Conservation (phyloP, 2,329 filamentous ascomycete species). For the Botrytis byssoidea region DNA sequence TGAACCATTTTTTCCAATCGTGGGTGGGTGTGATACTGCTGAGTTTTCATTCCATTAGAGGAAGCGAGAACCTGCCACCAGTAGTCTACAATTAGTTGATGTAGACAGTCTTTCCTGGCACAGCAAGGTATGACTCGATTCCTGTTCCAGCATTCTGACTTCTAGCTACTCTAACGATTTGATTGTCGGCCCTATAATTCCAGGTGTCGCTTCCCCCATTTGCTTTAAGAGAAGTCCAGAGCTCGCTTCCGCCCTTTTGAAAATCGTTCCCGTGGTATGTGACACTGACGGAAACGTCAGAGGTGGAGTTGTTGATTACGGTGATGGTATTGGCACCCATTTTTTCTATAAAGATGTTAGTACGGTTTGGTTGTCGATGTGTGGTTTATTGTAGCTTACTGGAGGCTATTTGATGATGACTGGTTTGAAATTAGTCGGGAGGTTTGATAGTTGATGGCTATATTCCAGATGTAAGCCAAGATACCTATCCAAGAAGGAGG, state of each 20-base stretch:
- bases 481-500: not conserved
- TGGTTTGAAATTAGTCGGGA: not conserved
- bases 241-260: conserved; percentile 14
- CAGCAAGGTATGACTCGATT: conserved; percentile 10
- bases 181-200: not conserved
- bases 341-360: conserved; percentile 11
- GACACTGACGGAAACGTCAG: not conserved
- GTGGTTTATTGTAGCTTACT: not conserved
- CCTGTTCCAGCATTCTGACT: not conserved
- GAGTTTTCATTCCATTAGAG: not conserved
- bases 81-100: conserved; percentile 1
- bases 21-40: not conserved
- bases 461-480: not conserved
- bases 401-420: not conserved
- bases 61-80: not conserved
- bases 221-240: not conserved
- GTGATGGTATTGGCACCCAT: conserved; percentile 12
- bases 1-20: not conserved
- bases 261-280: conserved; percentile 1
- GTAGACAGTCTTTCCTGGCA: not conserved
- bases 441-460: not conserved
- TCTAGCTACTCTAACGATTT: conserved; percentile 8
- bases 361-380: not conserved
- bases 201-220: conserved; percentile 11
- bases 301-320: conserved; percentile 5